Evolutionary conservation across 2,329 filamentous ascomycete species (phyloP).

Genomic region (Aspergillus ibericus): DNA sequence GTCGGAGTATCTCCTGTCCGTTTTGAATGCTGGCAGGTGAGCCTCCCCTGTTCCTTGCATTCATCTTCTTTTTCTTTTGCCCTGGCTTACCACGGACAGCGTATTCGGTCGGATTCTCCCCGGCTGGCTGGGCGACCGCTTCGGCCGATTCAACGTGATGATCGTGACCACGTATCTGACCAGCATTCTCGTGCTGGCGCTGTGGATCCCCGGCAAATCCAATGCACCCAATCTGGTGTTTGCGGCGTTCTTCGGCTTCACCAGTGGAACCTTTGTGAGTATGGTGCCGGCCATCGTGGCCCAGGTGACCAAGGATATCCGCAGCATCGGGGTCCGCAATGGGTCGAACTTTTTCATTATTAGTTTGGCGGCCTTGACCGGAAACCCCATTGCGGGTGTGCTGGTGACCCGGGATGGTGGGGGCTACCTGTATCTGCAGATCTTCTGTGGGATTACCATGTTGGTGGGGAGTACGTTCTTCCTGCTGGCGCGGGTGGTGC

Average conservation of each 20-base stretch:
- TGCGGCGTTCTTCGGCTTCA: too few species aligned
- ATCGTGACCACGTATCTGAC: neutral
- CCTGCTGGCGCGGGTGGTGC: neutral
- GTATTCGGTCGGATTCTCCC: neutral
- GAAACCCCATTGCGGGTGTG: constrained; percentile 65
- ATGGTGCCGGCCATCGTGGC: neutral
- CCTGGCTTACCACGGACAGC: too few species aligned
- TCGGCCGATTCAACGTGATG: neutral
- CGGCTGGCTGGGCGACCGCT: neutral
- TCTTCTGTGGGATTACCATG: neutral
- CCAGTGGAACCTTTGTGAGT: neutral
- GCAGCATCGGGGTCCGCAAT: constrained; percentile 13
- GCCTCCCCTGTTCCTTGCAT: too few species aligned
- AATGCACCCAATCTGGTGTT: too few species aligned
- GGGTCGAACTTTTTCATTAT: constrained; percentile 44
- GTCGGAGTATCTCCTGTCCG: neutral
- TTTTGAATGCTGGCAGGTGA: neutral
- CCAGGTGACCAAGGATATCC: neutral
- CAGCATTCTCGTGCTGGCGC: too few species aligned
- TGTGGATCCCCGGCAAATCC: too few species aligned
- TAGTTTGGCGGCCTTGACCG: constrained; percentile 62
- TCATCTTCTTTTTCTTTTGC: too few species aligned
- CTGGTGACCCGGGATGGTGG: neutral
- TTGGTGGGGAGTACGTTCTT: neutral
- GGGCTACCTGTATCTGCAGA: neutral